phyloP scores from a whole-genome alignment of 176 grass and related monocot genomes.

The Carex parvula region DNA sequence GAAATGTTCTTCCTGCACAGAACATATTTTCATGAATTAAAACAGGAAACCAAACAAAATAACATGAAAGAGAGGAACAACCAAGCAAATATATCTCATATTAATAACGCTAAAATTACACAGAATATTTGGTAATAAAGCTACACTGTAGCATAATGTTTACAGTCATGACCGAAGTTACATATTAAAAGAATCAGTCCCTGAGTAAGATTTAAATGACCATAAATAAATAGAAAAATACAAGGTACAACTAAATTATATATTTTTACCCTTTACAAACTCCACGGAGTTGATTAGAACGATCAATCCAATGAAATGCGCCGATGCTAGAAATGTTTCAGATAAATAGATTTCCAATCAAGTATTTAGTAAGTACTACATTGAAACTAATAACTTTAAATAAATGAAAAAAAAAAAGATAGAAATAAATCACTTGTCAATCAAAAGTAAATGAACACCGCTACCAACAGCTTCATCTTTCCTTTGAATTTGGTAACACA shows the following conservation, averaged over 20 bases:
- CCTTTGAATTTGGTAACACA: conserved; percentile 40
- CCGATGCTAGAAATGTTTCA: conserved; percentile 48
- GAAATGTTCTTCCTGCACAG: conserved; percentile 51
- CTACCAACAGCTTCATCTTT: conserved; percentile 41
- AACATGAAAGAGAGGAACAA: neutral
- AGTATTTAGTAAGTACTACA: conserved; percentile 4
- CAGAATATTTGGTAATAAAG: conserved; percentile 10
- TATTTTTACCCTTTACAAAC: conserved; percentile 50
- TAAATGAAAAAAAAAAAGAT: neutral
- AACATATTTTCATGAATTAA: conserved; percentile 14
- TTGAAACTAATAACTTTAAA: conserved; percentile 24
- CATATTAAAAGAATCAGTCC: neutral
- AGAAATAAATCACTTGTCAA: conserved; percentile 67
- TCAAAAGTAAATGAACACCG: conserved; percentile 64
- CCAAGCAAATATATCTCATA: neutral
- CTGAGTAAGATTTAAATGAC: neutral
- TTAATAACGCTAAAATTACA: conserved; percentile 17
- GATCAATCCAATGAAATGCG: conserved; percentile 83
- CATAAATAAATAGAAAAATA: neutral
- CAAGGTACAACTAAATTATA: neutral
- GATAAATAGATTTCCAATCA: neutral
- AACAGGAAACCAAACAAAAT: conserved; percentile 25
- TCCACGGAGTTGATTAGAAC: conserved; percentile 37
- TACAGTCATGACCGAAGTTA: neutral
- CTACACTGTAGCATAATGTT: conserved; percentile 4